A percentile compares a stretch with the other conserved stretches of the same genome.
These are phyloP conservation scores for Pseudogymnoascus pannorum DNA, from an alignment of 2,329 filamentous ascomycete genomes.

Conservation along the genomic window DNA sequence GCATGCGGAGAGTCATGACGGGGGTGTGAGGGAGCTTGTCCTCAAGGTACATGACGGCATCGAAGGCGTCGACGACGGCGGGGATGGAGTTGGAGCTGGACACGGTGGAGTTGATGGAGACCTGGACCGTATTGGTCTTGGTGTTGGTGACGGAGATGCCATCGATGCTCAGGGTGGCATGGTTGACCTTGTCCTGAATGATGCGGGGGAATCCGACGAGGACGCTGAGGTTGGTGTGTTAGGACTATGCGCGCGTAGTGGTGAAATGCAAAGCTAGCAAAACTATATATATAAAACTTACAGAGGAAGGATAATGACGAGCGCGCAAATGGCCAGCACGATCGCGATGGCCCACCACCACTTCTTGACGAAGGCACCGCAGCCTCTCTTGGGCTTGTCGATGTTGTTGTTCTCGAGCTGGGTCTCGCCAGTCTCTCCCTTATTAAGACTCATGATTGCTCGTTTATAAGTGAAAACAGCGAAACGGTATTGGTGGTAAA, in stretches of 20 bases:
- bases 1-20: constrained; percentile 25
- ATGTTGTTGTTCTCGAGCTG: background rate
- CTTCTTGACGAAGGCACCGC: background rate
- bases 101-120: constrained; percentile 42
- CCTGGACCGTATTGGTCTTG: constrained; percentile 37
- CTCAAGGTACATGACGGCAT: constrained; percentile 40
- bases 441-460: background rate
- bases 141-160: constrained; percentile 45
- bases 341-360: background rate
- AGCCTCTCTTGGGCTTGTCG: background rate
- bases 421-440: background rate
- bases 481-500: background rate
- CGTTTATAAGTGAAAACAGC: background rate
- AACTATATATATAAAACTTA: background rate
- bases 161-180: constrained; percentile 42
- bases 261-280: too few relatives aligned
- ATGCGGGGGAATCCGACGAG: constrained; percentile 53
- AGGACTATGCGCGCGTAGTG: background rate
- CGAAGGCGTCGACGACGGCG: constrained; percentile 47
- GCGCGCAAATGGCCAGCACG: background rate
- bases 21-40: constrained; percentile 16
- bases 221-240: constrained; percentile 34
- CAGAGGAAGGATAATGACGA: background rate
- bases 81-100: constrained; percentile 43
- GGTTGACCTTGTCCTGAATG: constrained; percentile 46